phyloP scores from a whole-genome alignment of 495 filamentous ascomycete genomes.

The Saxispiralis lemnorum region DNA sequence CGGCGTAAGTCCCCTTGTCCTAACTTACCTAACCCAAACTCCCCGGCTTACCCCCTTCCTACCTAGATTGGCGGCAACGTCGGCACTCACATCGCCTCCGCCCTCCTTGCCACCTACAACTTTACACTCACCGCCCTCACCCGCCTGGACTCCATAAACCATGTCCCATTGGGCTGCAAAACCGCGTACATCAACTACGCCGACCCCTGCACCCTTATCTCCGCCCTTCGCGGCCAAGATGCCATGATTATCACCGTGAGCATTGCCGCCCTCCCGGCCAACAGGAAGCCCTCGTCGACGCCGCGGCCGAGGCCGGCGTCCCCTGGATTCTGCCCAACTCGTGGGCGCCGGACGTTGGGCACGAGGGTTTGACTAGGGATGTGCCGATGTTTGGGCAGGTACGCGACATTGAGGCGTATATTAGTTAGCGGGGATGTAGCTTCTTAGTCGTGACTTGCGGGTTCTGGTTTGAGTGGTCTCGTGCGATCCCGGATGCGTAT shows the following conservation, averaged over 20 bases:
- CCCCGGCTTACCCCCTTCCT: neutral
- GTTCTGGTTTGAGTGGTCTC: conserved; percentile 39
- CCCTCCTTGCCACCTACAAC: conserved; percentile 32
- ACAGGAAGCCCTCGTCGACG: conserved; percentile 34
- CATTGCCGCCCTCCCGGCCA: conserved; percentile 27
- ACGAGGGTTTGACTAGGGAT: neutral
- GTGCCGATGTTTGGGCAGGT: neutral
- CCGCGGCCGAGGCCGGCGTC: conserved; percentile 44
- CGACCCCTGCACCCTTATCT: conserved; percentile 25
- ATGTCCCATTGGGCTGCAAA: conserved; percentile 25
- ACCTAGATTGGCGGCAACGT: conserved; percentile 38
- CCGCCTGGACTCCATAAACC: conserved; percentile 27
- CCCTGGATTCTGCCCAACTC: conserved; percentile 45
- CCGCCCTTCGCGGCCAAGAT: conserved; percentile 33
- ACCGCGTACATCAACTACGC: conserved; percentile 30
- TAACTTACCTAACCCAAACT: neutral
- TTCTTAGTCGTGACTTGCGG: conserved; percentile 15
- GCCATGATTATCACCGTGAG: conserved; percentile 41
- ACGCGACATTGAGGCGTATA: conserved; percentile 17
- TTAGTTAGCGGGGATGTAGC: conserved; percentile 13
- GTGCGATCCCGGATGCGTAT: conserved; percentile 22
- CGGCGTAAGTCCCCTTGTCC: conserved; percentile 8
- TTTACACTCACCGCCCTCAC: conserved; percentile 38
- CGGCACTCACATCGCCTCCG: conserved; percentile 35
- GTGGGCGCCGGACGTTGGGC: conserved; percentile 1